Conservation (phyloP, 805 yeast genomes). For the Crinitomyces ghanaensis region DNA sequence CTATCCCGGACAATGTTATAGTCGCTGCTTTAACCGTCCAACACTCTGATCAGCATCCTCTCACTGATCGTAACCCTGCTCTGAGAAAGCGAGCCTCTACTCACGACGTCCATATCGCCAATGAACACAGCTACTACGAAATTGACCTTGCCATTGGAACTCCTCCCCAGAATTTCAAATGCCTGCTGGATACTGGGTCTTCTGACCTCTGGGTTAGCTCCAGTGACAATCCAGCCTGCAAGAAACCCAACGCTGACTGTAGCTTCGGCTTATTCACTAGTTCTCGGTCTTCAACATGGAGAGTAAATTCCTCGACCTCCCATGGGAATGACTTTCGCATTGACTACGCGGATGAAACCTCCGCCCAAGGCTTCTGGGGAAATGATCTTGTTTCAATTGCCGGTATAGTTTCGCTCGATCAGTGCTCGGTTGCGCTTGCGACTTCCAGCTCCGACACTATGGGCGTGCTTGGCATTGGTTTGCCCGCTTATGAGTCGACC, state of each 20-base stretch:
- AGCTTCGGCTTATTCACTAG: background rate
- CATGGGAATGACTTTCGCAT: too few species aligned
- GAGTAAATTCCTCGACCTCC: conserved; percentile 15
- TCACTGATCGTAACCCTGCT: too few species aligned
- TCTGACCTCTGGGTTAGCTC: conserved; percentile 31
- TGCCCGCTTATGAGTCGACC: conserved; percentile 11
- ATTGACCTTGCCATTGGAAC: conserved; percentile 37
- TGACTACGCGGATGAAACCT: conserved; percentile 12
- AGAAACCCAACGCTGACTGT: background rate
- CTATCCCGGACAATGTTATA: too few species aligned
- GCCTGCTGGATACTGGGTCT: conserved; percentile 58
- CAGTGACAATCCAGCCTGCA: conserved; percentile 38
- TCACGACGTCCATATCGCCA: conserved; percentile 15
- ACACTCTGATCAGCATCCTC: too few species aligned
- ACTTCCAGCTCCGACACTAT: conserved; percentile 37
- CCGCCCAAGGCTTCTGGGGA: conserved; percentile 14
- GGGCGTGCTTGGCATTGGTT: conserved; percentile 17
- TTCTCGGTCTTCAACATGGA: conserved; percentile 1
- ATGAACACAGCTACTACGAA: conserved; percentile 18
- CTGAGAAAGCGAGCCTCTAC: too few species aligned
- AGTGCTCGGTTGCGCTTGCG: conserved; percentile 57
- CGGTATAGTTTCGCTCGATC: too few species aligned
- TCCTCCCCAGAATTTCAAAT: conserved; percentile 38
- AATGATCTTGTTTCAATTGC: conserved; percentile 23
- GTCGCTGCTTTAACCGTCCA: too few species aligned